These are phyloP conservation scores for Yamadazyma oceani DNA, from an alignment of 1,139 yeast genomes.

Conservation along the genomic window DNA sequence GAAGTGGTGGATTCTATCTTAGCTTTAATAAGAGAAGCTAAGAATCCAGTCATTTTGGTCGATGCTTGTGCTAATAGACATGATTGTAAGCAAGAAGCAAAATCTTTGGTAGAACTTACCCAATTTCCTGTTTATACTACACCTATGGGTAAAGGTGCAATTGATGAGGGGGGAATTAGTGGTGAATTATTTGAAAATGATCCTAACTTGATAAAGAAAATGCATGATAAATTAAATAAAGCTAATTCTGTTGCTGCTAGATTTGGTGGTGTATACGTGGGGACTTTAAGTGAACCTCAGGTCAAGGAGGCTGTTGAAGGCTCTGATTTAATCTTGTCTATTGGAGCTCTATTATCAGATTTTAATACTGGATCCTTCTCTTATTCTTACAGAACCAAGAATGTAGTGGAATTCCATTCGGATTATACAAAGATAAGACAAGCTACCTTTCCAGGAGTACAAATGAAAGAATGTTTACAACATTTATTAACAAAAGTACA, in stretches of 20 bases:
- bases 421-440: conserved; percentile 75
- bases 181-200: conserved; percentile 28
- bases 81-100: conserved; percentile 61
- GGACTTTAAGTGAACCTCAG: conserved; percentile 72
- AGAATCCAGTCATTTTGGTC: conserved; percentile 72
- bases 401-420: conserved; percentile 87
- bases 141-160: conserved; percentile 87
- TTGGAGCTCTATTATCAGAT: conserved; percentile 84
- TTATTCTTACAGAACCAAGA: conserved; percentile 75
- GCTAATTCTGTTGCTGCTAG: conserved; percentile 49
- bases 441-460: conserved; percentile 76
- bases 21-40: conserved; percentile 52
- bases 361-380: conserved; percentile 90
- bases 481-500: conserved; percentile 42
- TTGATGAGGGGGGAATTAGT: conserved; percentile 57
- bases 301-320: conserved; percentile 75
- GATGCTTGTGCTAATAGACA: conserved; percentile 90
- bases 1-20: conserved; percentile 66
- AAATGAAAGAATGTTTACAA: conserved; percentile 69
- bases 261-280: conserved; percentile 87
- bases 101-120: conserved; percentile 61
- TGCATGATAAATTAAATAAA: conserved; percentile 24
- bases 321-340: conserved; percentile 73
- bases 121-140: conserved; percentile 84
- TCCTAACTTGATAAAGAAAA: conserved; percentile 26